Base-by-base conservation (phyloP, 805 yeast genomes). In the Danielozyma ontarioensis region DNA sequence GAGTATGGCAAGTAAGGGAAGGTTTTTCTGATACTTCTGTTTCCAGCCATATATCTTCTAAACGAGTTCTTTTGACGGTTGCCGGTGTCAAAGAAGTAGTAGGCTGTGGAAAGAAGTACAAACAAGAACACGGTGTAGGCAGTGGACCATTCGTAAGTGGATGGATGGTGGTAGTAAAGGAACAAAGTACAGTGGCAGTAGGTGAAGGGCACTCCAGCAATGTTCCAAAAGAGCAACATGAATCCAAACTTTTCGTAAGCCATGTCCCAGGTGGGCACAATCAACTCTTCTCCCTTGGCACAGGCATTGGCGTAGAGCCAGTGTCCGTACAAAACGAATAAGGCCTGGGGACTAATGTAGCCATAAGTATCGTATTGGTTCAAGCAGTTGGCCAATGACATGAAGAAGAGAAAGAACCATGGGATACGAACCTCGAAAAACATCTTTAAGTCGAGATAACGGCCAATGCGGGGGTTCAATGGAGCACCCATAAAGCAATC, bases 231-330 rank as follows among this genome's bases (percentile, higher is more conserved):
- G 49, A 89, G 78, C 45, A 93, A 76, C 97, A 93, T 89, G 71
- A 93, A 93, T n/a, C 98, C 98, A 51, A 93, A 93, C 65, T 93
- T 93, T 62, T 93, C 98, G 62, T 93, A 93, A 21, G 95, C 96
- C 97, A 93, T 90, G 61, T 93, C 98, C 97, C 98, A 93, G 13
- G 96, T 84, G 48, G 97, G 96, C 42, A 89, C 95, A 57, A 93
- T 93, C 50, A 90, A 70, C 59, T 93, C 97, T 64, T 93, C 98
- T 48, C 97, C 98, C 64, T 93, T 93, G 36, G 95, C 81, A 62
- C 97, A 90, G 3, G 97, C 96, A 54, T 93, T 90, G 40, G 95
- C 96, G 55, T 93, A 93, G 31, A 88, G 68, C 84, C 94, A 93
- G 59, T 90, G 94, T 11, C 95, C 97, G 39, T 83, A 64, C 45